phyloP scores from a whole-genome alignment of 805 yeast genomes.

The Ascoidea rubescens region DNA sequence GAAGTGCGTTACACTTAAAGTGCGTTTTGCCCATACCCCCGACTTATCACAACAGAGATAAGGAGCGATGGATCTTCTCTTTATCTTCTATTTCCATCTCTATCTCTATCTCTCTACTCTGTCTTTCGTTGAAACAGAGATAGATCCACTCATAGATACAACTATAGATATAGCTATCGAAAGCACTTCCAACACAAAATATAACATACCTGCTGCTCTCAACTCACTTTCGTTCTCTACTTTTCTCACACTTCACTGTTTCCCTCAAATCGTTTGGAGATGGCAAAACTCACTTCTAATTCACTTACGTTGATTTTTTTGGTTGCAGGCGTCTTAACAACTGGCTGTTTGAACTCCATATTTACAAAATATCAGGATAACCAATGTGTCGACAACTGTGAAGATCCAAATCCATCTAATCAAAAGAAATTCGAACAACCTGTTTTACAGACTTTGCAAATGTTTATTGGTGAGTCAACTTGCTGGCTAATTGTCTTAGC shows the following conservation, averaged over 20 bases:
- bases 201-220: neutral
- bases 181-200: neutral
- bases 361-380: constrained; percentile 66
- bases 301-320: constrained; percentile 17
- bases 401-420: constrained; percentile 18
- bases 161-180: neutral
- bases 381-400: constrained; percentile 51
- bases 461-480: constrained; percentile 61
- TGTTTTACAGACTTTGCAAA: constrained; percentile 63
- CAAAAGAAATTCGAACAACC: constrained; percentile 58
- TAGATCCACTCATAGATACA: neutral
- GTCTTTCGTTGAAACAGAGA: neutral
- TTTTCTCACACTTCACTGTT: neutral
- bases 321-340: constrained; percentile 40
- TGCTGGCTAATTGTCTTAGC: constrained; percentile 15
- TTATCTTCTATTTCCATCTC: too few species aligned
- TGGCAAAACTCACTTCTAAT: neutral
- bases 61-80: too few species aligned
- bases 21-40: too few species aligned
- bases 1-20: too few species aligned
- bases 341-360: constrained; percentile 64
- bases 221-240: neutral
- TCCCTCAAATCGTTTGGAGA: neutral
- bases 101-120: too few species aligned
- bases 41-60: too few species aligned